Base-by-base conservation (phyloP, 1,139 yeast species). In the Torulaspora pretoriensis region DNA sequence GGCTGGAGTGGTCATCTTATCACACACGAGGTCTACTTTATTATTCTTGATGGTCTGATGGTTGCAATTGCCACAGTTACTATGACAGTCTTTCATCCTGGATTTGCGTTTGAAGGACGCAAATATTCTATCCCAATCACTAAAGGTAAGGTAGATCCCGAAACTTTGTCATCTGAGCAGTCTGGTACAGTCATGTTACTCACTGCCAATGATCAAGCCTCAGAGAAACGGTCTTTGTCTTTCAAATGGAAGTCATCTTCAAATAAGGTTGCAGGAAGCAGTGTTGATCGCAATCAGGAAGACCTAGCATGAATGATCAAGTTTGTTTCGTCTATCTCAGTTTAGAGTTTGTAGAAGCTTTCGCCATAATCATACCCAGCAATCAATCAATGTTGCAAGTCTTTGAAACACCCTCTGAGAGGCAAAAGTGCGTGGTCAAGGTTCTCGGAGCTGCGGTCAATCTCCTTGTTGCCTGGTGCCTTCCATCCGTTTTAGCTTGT, bases 1-100 rank as follows among this genome's bases (percentile, higher is more conserved):
- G 96, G 97, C 12, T 89, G 89, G 80, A 43, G 57, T 3, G 95
- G 96, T 0, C 75, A 71, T 51, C 70, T 89, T 52, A 81, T 87
- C 46, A 66, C 69, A 1, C 81, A 81, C 56, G 97, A 92, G 65
- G 74, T 74, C 27, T 88, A 75, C 64, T 75, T 90, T 54, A 74
- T 90, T 73, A 77, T 80, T 7, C 72, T 90, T 36, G 97, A 92
- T 60, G 86, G 89, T 0, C 61, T 83, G 24, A 80, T 87, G 87
- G 73, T 87, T 56, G 60, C 71, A 1, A 35, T 77, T 2, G 78
- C 79, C 7, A 59, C 68, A 8, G 40, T 61, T 3, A 55, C 76
- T 3, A 64, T 84, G 55, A 65, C 83, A 3, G 68, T 82, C 0
- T 72, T 80, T 63, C 85, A 84, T 57, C 96, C 96, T 1, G 84